Conservation (phyloP, 139 green algal species). For the Diplosphaera chodatii region DNA sequence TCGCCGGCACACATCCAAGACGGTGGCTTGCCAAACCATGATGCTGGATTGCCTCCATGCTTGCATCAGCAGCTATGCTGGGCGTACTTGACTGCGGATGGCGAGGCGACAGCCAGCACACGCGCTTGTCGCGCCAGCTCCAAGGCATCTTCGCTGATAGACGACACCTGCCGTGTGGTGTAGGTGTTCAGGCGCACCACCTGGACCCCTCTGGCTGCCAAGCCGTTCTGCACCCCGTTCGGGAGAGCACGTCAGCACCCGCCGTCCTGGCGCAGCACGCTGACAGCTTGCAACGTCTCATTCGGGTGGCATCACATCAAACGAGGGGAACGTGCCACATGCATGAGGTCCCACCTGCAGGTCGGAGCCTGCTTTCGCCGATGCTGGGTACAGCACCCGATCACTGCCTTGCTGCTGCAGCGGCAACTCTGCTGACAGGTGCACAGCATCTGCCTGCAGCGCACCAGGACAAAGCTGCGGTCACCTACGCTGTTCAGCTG, state of each 20-base stretch:
- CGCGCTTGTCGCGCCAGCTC: slow-evolving; percentile 38
- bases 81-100: slow-evolving; percentile 70
- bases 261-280: no score
- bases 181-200: slow-evolving; percentile 83
- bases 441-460: slow-evolving; percentile 59
- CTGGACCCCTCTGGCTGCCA: slow-evolving; percentile 52
- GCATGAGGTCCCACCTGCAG: slow-evolving; percentile 24
- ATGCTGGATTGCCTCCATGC: no score
- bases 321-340: not conserved
- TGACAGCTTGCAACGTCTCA: no score
- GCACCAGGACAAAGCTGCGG: not conserved
- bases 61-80: no score
- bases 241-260: not conserved
- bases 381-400: slow-evolving; percentile 76
- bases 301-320: no score
- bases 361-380: slow-evolving; percentile 54
- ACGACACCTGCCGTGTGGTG: slow-evolving; percentile 57
- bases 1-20: no score
- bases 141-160: slow-evolving; percentile 33
- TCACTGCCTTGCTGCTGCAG: slow-evolving; percentile 36
- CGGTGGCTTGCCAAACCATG: no score
- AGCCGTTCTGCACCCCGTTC: slow-evolving; percentile 38
- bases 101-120: slow-evolving; percentile 76
- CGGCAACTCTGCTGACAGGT: slow-evolving; percentile 70
- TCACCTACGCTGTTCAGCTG: no score